These are phyloP conservation scores for Haematococcus lacustris DNA, from an alignment of 139 green algal species.

Conservation along the genomic window DNA sequence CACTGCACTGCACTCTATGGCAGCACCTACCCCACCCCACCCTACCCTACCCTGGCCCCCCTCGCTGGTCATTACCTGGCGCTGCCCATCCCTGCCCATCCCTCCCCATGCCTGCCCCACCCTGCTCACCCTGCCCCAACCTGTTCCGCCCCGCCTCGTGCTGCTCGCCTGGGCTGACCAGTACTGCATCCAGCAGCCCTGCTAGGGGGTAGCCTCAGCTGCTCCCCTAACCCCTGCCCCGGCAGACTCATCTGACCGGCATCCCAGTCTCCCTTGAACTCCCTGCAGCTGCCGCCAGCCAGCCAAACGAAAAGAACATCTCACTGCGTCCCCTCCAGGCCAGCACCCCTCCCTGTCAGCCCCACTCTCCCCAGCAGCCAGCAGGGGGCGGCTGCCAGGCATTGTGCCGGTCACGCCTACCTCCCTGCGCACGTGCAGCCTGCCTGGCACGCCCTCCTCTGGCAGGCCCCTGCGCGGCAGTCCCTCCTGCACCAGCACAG, in stretches of 20 bases:
- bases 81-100: neutral
- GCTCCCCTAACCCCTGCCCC: too few species aligned
- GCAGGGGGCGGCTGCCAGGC: neutral
- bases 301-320: neutral
- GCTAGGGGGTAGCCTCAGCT: too few species aligned
- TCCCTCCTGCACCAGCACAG: constrained; percentile 23
- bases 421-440: constrained; percentile 4
- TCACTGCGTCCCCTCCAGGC: neutral
- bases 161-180: neutral
- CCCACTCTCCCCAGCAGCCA: neutral
- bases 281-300: neutral
- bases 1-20: neutral
- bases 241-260: neutral
- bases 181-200: too few species aligned
- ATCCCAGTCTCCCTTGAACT: neutral
- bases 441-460: neutral
- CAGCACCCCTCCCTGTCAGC: neutral
- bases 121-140: too few species aligned
- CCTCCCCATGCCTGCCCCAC: neutral
- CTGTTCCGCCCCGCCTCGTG: too few species aligned
- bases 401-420: too few species aligned
- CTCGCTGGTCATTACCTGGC: neutral
- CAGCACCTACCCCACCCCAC: too few species aligned
- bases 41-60: neutral
- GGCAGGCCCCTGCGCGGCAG: constrained; percentile 25